Conservation (phyloP, 345 rosid species). For the Hibiscus tridactylites region DNA sequence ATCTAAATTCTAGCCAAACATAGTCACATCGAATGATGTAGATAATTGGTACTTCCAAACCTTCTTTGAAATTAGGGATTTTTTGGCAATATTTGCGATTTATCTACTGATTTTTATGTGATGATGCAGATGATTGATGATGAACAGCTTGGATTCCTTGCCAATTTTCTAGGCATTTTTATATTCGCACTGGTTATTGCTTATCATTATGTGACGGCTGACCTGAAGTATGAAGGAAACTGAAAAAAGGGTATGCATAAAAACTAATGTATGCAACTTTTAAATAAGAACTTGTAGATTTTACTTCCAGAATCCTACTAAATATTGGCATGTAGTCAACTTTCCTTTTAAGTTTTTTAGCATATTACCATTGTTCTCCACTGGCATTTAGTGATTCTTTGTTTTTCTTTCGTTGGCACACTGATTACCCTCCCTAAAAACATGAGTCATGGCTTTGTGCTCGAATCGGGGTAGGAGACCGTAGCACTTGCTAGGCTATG, state of each 20-base stretch:
- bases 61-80: neutral
- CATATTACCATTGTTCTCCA: neutral
- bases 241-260: constrained; percentile 11
- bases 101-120: neutral
- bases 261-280: neutral
- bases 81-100: neutral
- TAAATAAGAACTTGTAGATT: neutral
- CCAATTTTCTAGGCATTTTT: constrained; percentile 74
- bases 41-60: no score
- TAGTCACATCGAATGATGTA: no score
- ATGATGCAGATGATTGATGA: constrained; percentile 72
- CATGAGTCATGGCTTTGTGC: no score
- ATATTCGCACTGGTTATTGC: constrained; percentile 69
- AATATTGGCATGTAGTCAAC: neutral
- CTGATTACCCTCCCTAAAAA: no score
- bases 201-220: constrained; percentile 72
- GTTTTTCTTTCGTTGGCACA: neutral
- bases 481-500: no score
- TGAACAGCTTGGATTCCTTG: constrained; percentile 58
- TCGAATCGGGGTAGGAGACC: no score
- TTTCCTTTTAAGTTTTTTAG: neutral
- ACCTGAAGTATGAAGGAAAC: constrained; percentile 62
- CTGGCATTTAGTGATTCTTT: neutral
- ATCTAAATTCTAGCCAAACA: no score
- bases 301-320: neutral